A percentile compares a stretch with the other conserved stretches of the same genome.
Conservation (phyloP, 1,284 basidiomycete species). For the Golubevia pallescens region DNA sequence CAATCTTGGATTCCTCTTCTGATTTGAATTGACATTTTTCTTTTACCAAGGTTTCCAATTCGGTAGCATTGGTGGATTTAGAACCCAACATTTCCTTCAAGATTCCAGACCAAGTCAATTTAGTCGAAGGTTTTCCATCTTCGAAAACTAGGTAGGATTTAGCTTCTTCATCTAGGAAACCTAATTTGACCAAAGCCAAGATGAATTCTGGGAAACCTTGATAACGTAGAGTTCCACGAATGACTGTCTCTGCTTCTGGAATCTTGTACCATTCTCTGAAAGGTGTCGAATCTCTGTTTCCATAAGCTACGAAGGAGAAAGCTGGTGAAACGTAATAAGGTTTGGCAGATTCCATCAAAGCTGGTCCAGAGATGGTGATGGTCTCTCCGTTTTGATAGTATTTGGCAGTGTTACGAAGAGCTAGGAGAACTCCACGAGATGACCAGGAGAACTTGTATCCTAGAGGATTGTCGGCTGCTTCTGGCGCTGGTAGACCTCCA, state of each 20-base stretch:
- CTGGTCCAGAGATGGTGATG: slow-evolving; percentile 52
- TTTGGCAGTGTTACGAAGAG: slow-evolving; percentile 87
- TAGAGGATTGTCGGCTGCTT: slow-evolving; percentile 89
- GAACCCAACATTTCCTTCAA: too few species aligned
- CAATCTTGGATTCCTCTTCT: slow-evolving; percentile 39
- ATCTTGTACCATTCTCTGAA: slow-evolving; percentile 86
- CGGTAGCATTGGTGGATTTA: too few species aligned
- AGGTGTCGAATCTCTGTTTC: slow-evolving; percentile 91
- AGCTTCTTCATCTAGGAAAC: slow-evolving; percentile 79
- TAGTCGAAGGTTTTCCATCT: too few species aligned
- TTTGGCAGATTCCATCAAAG: slow-evolving; percentile 70
- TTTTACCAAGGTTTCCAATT: too few species aligned
- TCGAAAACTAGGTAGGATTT: slow-evolving; percentile 72
- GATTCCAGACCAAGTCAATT: too few species aligned
- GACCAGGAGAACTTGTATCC: slow-evolving; percentile 99
- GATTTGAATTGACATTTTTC: slow-evolving; percentile 23
- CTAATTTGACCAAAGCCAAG: slow-evolving; percentile 82
- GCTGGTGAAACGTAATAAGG: slow-evolving; percentile 96
- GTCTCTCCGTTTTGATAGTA: slow-evolving; percentile 52
- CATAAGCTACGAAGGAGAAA: slow-evolving; percentile 95
- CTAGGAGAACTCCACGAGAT: slow-evolving; percentile 91
- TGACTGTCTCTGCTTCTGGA: slow-evolving; percentile 88
- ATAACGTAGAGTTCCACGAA: slow-evolving; percentile 93
- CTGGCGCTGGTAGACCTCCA: slow-evolving; percentile 89
- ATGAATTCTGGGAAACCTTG: slow-evolving; percentile 99